phyloP scores from a whole-genome alignment of 2,329 filamentous ascomycete genomes.

The Pseudogymnoascus sp. region DNA sequence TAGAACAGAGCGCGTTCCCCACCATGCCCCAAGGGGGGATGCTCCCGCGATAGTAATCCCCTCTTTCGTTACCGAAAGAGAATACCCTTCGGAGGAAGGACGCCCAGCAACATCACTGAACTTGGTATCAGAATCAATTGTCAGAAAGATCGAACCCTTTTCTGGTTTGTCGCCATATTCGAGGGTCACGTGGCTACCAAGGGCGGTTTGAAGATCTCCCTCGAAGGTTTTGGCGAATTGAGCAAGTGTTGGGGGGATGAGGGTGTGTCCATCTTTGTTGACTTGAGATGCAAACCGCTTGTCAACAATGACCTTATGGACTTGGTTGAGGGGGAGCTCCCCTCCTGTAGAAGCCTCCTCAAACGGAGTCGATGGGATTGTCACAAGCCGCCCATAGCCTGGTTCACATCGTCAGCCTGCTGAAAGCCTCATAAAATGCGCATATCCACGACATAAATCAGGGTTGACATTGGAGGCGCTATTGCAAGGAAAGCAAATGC shows the following conservation, averaged over 20 bases:
- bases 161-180: slow-evolving; percentile 18
- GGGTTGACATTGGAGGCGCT: neutral
- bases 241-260: slow-evolving; percentile 44
- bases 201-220: slow-evolving; percentile 26
- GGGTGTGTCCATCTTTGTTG: slow-evolving; percentile 40
- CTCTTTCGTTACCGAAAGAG: slow-evolving; percentile 33
- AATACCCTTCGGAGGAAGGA: slow-evolving; percentile 43
- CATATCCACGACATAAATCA: neutral
- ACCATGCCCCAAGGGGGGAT: slow-evolving; percentile 49
- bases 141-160: slow-evolving; percentile 37
- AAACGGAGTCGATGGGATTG: neutral
- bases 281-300: slow-evolving; percentile 32
- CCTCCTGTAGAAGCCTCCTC: neutral
- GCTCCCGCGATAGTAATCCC: slow-evolving; percentile 44
- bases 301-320: slow-evolving; percentile 37
- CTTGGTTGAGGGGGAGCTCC: neutral
- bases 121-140: slow-evolving; percentile 33
- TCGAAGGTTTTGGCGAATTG: slow-evolving; percentile 43
- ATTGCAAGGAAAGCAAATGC: neutral
- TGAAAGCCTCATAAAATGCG: neutral
- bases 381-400: neutral
- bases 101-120: slow-evolving; percentile 41
- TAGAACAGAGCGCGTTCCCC: slow-evolving; percentile 49
- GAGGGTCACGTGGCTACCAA: slow-evolving; percentile 28
- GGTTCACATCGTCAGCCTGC: neutral